phyloP scores from a whole-genome alignment of 495 filamentous ascomycete genomes.

The Cudoniella acicularis region DNA sequence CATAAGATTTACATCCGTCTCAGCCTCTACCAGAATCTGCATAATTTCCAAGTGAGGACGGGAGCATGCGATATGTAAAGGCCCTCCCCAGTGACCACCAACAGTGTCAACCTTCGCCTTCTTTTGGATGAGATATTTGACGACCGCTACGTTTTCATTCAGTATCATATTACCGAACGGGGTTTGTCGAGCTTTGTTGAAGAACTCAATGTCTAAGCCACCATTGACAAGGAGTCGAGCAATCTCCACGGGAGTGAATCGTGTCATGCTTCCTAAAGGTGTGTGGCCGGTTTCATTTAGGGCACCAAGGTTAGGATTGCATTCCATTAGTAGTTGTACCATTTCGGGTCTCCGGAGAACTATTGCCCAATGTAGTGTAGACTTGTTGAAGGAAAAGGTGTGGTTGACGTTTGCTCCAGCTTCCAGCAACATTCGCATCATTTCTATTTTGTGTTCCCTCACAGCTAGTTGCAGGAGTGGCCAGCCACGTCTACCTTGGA shows the following conservation, averaged over 20 bases:
- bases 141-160: constrained; percentile 32
- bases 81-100: constrained; percentile 1
- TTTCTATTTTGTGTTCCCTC: not conserved
- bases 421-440: constrained; percentile 49
- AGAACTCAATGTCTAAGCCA: constrained; percentile 7
- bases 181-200: constrained; percentile 10
- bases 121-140: constrained; percentile 47
- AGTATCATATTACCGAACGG: constrained; percentile 3
- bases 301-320: constrained; percentile 8
- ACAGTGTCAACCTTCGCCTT: constrained; percentile 51
- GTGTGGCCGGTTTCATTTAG: constrained; percentile 4
- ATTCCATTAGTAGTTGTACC: constrained; percentile 1
- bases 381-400: not conserved
- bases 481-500: too few relatives aligned
- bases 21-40: constrained; percentile 15
- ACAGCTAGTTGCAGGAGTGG: too few relatives aligned
- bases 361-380: not conserved
- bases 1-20: constrained; percentile 16
- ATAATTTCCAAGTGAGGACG: not conserved
- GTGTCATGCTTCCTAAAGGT: constrained; percentile 1
- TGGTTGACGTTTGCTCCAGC: constrained; percentile 37
- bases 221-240: constrained; percentile 13
- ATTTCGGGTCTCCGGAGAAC: not conserved
- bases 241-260: not conserved
- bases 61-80: constrained; percentile 13